Evolutionary conservation across 2,329 filamentous ascomycete genomes (phyloP).

Genomic region (Botrytis squamosa): DNA sequence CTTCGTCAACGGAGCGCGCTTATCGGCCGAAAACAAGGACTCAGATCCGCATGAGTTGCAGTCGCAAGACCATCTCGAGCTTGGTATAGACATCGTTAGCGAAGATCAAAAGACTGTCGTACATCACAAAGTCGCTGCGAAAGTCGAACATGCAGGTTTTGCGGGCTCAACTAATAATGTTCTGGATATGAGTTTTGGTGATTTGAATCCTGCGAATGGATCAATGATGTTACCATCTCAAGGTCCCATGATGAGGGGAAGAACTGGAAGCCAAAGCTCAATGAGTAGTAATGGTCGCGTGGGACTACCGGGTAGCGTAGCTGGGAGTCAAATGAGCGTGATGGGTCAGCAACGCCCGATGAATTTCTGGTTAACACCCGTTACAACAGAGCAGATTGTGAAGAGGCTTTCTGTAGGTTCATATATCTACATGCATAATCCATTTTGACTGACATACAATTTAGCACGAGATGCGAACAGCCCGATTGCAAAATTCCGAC

Average conservation of each 20-base stretch:
- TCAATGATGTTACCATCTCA: conserved; percentile 65
- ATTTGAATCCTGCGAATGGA: conserved; percentile 78
- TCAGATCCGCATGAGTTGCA: conserved; percentile 93
- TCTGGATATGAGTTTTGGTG: conserved; percentile 86
- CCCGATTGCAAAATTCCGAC: conserved; percentile 83
- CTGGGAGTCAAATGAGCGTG: conserved; percentile 51
- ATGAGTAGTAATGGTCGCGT: conserved; percentile 60
- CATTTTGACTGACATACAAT: conserved; percentile 30
- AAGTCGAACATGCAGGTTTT: conserved; percentile 92
- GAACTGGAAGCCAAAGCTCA: conserved; percentile 66
- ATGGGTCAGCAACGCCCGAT: conserved; percentile 71
- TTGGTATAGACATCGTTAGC: conserved; percentile 97
- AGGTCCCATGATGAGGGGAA: conserved; percentile 68
- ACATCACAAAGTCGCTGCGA: conserved; percentile 96
- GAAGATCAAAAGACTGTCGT: conserved; percentile 98
- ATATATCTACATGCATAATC: conserved; percentile 9
- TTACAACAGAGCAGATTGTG: conserved; percentile 92
- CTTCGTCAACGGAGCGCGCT: conserved; percentile 87
- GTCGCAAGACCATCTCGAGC: conserved; percentile 85
- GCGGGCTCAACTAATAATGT: conserved; percentile 72
- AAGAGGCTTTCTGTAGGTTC: conserved; percentile 56
- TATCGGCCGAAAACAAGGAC: conserved; percentile 93
- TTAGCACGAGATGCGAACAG: conserved; percentile 85
- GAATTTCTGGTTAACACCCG: conserved; percentile 82
- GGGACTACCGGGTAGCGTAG: conserved; percentile 52